Evolutionary conservation across 75 land plant species (phyloP).

Genomic region (Isoetes taiwanensis): DNA sequence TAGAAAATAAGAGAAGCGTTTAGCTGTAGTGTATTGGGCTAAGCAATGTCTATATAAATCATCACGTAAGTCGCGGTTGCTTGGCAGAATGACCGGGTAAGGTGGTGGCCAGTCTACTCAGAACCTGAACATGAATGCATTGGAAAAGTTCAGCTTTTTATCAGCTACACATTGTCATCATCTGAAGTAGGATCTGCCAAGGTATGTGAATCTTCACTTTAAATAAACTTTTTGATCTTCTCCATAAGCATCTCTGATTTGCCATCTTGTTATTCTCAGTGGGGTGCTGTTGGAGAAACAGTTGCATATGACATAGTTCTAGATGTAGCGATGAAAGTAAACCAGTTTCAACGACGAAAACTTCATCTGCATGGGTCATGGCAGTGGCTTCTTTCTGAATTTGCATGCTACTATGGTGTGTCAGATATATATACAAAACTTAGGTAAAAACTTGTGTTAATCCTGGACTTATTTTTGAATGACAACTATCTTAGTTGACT

Average conservation of each 20-base stretch:
- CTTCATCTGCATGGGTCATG: conserved; percentile 69
- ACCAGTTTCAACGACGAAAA: conserved; percentile 68
- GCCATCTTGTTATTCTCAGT: conserved; percentile 26
- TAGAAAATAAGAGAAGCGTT: not conserved
- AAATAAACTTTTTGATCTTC: not conserved
- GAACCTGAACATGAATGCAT: conserved; percentile 88
- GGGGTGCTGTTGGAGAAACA: conserved; percentile 87
- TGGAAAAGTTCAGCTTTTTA: conserved; percentile 64
- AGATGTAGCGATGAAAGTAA: conserved; percentile 82
- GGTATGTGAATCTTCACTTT: conserved; percentile 16
- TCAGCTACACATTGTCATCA: conserved; percentile 43
- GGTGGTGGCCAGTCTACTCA: conserved; percentile 74
- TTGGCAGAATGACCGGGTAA: conserved; percentile 61
- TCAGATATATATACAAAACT: conserved; percentile 73
- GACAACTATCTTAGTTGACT: not conserved
- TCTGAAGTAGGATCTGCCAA: conserved; percentile 50
- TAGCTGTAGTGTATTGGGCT: not conserved
- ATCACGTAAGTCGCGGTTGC: not conserved
- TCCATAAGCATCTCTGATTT: not conserved
- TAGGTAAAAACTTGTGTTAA: conserved; percentile 30
- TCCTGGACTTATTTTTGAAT: not conserved
- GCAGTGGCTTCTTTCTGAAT: conserved; percentile 81
- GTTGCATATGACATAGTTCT: conserved; percentile 81
- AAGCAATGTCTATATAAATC: not conserved
- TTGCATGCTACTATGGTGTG: conserved; percentile 82